These are phyloP conservation scores for Acidiella bohemica DNA, from an alignment of 495 filamentous ascomycete species.

Conservation along the genomic window DNA sequence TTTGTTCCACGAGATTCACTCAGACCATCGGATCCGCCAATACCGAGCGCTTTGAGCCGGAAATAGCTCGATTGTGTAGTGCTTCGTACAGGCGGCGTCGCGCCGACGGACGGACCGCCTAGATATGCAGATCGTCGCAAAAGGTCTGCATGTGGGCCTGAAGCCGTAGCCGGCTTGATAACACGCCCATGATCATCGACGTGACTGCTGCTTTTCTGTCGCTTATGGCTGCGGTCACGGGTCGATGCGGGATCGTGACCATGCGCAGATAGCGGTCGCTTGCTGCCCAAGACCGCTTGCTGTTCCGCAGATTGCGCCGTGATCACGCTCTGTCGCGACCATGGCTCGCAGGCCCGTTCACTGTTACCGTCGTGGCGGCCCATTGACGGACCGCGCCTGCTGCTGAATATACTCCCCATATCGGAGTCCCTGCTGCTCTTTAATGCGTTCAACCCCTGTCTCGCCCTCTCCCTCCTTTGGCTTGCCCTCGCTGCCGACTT, in stretches of 20 bases:
- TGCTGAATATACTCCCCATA: background rate
- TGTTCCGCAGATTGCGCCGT: background rate
- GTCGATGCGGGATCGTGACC: background rate
- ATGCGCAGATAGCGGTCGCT: conserved; percentile 13
- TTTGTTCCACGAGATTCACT: background rate
- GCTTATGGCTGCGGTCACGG: conserved; percentile 4
- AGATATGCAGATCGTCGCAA: conserved; percentile 14
- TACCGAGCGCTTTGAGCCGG: conserved; percentile 33
- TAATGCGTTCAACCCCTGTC: conserved; percentile 9
- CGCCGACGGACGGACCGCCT: background rate
- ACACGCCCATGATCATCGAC: conserved; percentile 14
- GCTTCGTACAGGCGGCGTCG: conserved; percentile 9
- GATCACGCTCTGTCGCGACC: no score
- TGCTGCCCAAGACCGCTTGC: background rate
- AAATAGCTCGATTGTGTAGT: conserved; percentile 34
- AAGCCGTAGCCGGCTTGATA: conserved; percentile 4
- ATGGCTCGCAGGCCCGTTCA: no score
- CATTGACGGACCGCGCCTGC: background rate
- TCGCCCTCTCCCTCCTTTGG: conserved; percentile 10
- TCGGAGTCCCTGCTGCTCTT: background rate
- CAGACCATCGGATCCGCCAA: conserved; percentile 21
- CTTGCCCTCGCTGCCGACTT: conserved; percentile 9
- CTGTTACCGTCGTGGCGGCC: no score
- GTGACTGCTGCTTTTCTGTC: conserved; percentile 14
- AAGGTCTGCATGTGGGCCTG: conserved; percentile 5